A percentile compares a stretch with the other conserved stretches of the same genome.
Evolutionary conservation across 768 basidiomycete species (phyloP).

Genomic region (Cyclocybe cylindracea): DNA sequence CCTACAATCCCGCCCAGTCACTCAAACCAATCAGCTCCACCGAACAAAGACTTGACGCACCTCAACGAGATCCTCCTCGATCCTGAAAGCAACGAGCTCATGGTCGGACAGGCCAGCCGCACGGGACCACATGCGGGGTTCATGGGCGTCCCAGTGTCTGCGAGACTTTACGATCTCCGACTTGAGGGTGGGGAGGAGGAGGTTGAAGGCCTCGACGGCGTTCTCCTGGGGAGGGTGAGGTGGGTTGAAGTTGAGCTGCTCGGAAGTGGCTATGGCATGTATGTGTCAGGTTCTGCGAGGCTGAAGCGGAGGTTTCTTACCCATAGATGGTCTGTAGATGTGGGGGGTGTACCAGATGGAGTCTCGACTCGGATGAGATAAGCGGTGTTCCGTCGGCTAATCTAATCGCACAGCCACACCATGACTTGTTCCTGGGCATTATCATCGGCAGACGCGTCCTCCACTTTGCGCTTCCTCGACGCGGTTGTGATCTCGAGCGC

Average conservation of each 20-base stretch:
- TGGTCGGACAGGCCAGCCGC: constrained; percentile 52
- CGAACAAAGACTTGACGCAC: constrained; percentile 21
- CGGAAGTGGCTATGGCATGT: constrained; percentile 48
- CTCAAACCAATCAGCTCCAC: not conserved
- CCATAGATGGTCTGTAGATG: constrained; percentile 8
- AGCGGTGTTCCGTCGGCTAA: too few species aligned
- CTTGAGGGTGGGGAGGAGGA: constrained; percentile 58
- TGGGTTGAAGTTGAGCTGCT: constrained; percentile 56
- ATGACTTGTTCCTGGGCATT: too few species aligned
- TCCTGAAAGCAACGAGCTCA: constrained; percentile 51
- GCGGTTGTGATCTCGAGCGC: too few species aligned
- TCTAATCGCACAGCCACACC: too few species aligned
- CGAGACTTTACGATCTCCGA: constrained; percentile 67
- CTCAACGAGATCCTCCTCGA: constrained; percentile 44
- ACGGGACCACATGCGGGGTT: constrained; percentile 71
- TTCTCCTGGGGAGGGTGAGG: constrained; percentile 61
- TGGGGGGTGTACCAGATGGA: not conserved
- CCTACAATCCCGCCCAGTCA: constrained; percentile 23
- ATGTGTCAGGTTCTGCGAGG: not conserved
- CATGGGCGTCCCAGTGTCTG: constrained; percentile 70
- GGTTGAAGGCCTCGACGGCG: constrained; percentile 66
- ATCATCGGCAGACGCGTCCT: too few species aligned
- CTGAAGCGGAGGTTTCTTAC: constrained; percentile 2
- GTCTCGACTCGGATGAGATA: not conserved
- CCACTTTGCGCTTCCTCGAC: too few species aligned